Evolutionary conservation across 225 moss, liverwort and hornwort species (phyloP).

Genomic region (Pseudisothecium myosuroides): DNA sequence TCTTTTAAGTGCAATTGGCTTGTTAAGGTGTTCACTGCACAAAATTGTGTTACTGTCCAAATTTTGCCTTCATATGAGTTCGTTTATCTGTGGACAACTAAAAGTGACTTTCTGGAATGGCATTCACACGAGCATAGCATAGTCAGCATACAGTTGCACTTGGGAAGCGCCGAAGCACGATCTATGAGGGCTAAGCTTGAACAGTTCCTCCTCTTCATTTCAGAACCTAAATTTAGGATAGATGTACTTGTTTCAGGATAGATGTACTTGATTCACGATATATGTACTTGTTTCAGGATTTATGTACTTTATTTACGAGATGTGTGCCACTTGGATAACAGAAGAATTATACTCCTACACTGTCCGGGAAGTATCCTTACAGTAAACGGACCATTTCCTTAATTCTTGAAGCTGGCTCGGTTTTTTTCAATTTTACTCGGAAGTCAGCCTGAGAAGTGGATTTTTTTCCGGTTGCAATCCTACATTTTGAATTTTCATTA

Average conservation of each 20-base stretch:
- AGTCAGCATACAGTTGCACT: background rate
- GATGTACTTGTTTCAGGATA: background rate
- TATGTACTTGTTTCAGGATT: background rate
- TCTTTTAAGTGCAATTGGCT: background rate
- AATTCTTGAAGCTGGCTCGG: too few species aligned
- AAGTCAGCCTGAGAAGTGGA: too few species aligned
- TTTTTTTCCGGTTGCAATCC: too few species aligned
- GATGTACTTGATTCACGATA: background rate
- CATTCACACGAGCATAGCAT: background rate
- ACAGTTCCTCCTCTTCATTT: background rate
- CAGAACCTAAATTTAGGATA: background rate
- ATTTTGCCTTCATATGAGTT: background rate
- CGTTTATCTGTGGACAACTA: background rate
- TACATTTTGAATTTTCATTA: too few species aligned
- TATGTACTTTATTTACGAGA: background rate
- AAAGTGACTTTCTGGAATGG: background rate
- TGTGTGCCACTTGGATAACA: background rate
- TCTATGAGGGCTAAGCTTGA: too few species aligned
- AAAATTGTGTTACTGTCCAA: background rate
- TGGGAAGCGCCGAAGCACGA: background rate
- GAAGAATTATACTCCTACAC: too few species aligned
- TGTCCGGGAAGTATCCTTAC: too few species aligned
- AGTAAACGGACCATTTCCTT: too few species aligned
- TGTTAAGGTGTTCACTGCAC: background rate
- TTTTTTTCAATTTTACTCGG: too few species aligned